A percentile compares a stretch with the other conserved stretches of the same genome.
These are phyloP conservation scores for Coniosporium tulheliwenetii DNA, from an alignment of 2,329 filamentous ascomycete species.

Conservation along the genomic window DNA sequence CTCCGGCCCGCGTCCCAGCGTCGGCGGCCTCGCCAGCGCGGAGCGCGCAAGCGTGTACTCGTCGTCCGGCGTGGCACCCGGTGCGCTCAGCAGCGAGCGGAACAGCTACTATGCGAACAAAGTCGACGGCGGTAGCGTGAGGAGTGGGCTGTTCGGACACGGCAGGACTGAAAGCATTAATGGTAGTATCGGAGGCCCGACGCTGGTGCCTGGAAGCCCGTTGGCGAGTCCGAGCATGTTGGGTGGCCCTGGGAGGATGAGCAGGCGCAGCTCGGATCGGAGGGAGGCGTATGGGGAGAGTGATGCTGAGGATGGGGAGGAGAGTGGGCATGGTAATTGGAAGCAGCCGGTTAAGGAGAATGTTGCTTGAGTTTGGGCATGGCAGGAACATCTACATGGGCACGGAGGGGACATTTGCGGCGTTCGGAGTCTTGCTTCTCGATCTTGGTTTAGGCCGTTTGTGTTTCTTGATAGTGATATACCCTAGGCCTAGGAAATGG, in stretches of 20 bases:
- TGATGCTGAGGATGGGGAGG: slow-evolving; percentile 1
- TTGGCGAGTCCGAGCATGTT: slow-evolving; percentile 37
- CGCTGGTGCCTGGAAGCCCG: slow-evolving; percentile 34
- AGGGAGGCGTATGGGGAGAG: slow-evolving; percentile 10
- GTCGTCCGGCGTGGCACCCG: slow-evolving; percentile 41
- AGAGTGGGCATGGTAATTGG: too few relatives aligned
- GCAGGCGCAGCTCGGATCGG: slow-evolving; percentile 18
- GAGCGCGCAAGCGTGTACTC: slow-evolving; percentile 76
- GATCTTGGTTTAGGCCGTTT: too few relatives aligned
- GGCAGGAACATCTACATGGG: too few relatives aligned
- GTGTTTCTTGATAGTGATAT: too few relatives aligned
- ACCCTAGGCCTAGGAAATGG: too few relatives aligned
- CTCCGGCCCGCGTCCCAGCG: slow-evolving; percentile 33
- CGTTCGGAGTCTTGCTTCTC: too few relatives aligned
- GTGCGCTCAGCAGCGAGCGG: slow-evolving; percentile 53
- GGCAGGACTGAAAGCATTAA: slow-evolving; percentile 67
- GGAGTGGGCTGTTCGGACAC: slow-evolving; percentile 65
- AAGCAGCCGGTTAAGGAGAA: too few relatives aligned
- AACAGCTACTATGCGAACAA: slow-evolving; percentile 65
- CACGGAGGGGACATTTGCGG: too few relatives aligned
- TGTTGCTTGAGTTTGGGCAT: too few relatives aligned
- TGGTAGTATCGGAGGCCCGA: slow-evolving; percentile 50
- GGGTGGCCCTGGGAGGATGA: slow-evolving; percentile 14
- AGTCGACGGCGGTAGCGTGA: slow-evolving; percentile 50
- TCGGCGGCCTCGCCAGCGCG: slow-evolving; percentile 38